Conservation (phyloP, 73 alveolate species). For the Symbiodinium pilosum region DNA sequence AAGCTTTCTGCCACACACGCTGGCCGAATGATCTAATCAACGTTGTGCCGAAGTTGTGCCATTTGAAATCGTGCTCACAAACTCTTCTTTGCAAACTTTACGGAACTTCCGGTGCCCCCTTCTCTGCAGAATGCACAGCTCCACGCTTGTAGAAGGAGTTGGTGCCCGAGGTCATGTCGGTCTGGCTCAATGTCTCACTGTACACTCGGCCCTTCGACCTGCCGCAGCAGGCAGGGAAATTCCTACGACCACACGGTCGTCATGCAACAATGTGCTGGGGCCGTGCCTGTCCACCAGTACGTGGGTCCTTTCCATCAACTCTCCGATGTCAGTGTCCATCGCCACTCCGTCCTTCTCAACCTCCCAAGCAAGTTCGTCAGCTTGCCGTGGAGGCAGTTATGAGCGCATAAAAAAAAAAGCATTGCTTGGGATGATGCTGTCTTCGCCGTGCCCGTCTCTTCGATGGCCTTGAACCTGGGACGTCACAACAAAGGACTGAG, state of each 20-base stretch:
- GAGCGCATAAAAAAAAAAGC: not conserved
- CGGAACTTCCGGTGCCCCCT: no score
- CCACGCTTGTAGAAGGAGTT: conserved; percentile 75
- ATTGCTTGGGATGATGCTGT: not conserved
- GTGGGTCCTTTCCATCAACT: conserved; percentile 54
- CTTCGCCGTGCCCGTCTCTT: conserved; percentile 39
- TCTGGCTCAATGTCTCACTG: conserved; percentile 89
- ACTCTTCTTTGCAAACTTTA: no score
- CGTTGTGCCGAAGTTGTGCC: no score
- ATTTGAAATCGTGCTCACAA: no score
- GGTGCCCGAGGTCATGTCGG: conserved; percentile 79
- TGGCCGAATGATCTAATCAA: no score
- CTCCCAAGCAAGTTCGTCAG: not conserved
- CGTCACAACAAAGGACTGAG: not conserved
- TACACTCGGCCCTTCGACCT: conserved; percentile 87
- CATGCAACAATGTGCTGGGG: not conserved
- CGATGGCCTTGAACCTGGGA: conserved; percentile 49
- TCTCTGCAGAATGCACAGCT: not conserved
- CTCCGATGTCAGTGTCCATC: conserved; percentile 86
- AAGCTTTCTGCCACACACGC: no score
- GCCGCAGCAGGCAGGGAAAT: not conserved
- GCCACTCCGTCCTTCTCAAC: conserved; percentile 81
- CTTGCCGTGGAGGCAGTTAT: not conserved
- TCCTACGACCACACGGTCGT: not conserved
- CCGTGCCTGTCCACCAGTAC: conserved; percentile 70